phyloP scores from a whole-genome alignment of 108 stramenopile genomes.

The Cyclotella cryptica region DNA sequence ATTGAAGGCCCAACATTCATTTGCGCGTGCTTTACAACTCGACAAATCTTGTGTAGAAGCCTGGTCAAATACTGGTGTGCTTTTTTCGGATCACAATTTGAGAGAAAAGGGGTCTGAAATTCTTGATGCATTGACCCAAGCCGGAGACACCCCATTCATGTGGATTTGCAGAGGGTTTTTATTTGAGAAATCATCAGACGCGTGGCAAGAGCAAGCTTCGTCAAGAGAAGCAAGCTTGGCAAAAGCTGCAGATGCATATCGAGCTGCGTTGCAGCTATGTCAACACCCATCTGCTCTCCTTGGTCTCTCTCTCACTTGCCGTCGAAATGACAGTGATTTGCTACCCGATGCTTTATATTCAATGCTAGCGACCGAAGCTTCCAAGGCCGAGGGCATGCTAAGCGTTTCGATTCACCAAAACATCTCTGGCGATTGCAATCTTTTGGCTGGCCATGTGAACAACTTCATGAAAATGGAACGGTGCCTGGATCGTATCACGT shows the following conservation, averaged over 20 bases:
- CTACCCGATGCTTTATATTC: slow-evolving; percentile 30
- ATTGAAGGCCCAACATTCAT: slow-evolving; percentile 74
- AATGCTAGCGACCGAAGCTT: slow-evolving; percentile 24
- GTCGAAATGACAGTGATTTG: slow-evolving; percentile 6
- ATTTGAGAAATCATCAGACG: slow-evolving; percentile 57
- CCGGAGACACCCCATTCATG: slow-evolving; percentile 81
- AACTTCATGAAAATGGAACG: slow-evolving; percentile 37
- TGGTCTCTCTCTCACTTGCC: slow-evolving; percentile 60
- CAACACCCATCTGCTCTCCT: slow-evolving; percentile 65
- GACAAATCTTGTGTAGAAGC: slow-evolving; percentile 65
- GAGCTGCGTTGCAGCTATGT: slow-evolving; percentile 67
- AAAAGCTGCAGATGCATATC: slow-evolving; percentile 74
- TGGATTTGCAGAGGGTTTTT: slow-evolving; percentile 81
- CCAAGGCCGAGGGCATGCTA: slow-evolving; percentile 35
- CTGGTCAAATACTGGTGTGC: slow-evolving; percentile 71
- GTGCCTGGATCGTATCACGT: background rate
- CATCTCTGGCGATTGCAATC: slow-evolving; percentile 29
- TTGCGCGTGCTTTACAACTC: slow-evolving; percentile 64
- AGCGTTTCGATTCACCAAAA: slow-evolving; percentile 36
- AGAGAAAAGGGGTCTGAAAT: slow-evolving; percentile 47
- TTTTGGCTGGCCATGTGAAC: slow-evolving; percentile 32
- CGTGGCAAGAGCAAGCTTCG: slow-evolving; percentile 24
- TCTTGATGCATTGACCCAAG: slow-evolving; percentile 69
- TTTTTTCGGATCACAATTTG: slow-evolving; percentile 58
- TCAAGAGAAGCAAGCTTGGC: slow-evolving; percentile 32